phyloP scores from a whole-genome alignment of 805 yeast genomes.

The Starmera dryadoides region DNA sequence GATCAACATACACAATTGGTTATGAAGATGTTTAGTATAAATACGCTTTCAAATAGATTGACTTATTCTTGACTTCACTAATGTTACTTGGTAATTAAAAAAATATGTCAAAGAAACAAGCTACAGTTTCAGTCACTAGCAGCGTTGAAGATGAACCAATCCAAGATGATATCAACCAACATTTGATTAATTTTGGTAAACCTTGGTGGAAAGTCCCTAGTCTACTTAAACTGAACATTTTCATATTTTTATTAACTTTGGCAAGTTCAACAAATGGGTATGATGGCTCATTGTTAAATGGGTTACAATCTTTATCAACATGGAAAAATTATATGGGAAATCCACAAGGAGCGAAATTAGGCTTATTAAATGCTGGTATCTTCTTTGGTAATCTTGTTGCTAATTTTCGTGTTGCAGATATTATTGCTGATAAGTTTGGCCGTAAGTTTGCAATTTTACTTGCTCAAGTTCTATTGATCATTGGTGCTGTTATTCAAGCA shows the following conservation, averaged over 20 bases:
- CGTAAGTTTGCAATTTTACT: neutral
- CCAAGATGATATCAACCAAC: neutral
- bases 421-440: neutral
- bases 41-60: too few relatives aligned
- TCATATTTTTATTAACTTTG: neutral
- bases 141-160: too few relatives aligned
- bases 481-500: slow-evolving; percentile 1
- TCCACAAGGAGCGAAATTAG: neutral
- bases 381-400: neutral
- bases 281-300: slow-evolving; percentile 1
- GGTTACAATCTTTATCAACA: neutral
- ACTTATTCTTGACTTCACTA: too few relatives aligned
- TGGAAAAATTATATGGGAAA: neutral
- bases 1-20: too few relatives aligned
- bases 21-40: too few relatives aligned
- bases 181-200: neutral
- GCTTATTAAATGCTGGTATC: neutral
- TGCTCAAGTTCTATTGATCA: neutral
- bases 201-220: slow-evolving; percentile 1
- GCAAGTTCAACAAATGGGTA: neutral
- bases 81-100: too few relatives aligned
- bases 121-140: too few relatives aligned
- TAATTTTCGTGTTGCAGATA: neutral
- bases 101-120: too few relatives aligned
- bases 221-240: neutral